These are phyloP conservation scores for Candida palmyrensis DNA, from an alignment of 805 yeast genomes.

Conservation along the genomic window DNA sequence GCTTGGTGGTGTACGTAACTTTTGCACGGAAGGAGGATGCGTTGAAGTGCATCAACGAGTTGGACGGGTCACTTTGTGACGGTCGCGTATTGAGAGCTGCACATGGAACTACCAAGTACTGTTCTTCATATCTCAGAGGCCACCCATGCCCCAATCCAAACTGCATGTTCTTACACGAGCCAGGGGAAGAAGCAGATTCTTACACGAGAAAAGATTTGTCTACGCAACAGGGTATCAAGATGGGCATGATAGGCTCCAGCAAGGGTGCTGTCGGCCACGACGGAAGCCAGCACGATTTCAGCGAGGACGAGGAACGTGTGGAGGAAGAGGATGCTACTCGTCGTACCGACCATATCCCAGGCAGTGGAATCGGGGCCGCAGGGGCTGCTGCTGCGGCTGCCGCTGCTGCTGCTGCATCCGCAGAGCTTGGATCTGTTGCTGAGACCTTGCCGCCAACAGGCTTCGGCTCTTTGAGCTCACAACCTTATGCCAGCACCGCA, in stretches of 20 bases:
- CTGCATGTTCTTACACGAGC: constrained; percentile 98
- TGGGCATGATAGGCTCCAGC: constrained; percentile 40
- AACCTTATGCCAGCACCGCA: constrained; percentile 7
- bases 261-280: constrained; percentile 16
- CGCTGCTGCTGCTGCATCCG: constrained; percentile 13
- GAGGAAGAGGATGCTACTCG: no score
- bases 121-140: constrained; percentile 92
- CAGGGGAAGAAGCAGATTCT: constrained; percentile 98
- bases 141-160: constrained; percentile 97
- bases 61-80: constrained; percentile 89
- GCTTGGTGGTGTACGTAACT: constrained; percentile 94
- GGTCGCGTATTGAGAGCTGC: constrained; percentile 90
- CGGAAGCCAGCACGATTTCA: constrained; percentile 23
- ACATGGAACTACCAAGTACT: constrained; percentile 97
- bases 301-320: no score
- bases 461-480: constrained; percentile 4
- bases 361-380: no score
- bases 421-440: constrained; percentile 7
- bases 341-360: no score
- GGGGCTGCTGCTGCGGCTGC: constrained; percentile 9
- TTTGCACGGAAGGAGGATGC: constrained; percentile 94
- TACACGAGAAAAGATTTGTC: constrained; percentile 86
- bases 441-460: constrained; percentile 5
- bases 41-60: constrained; percentile 83
- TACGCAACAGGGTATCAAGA: constrained; percentile 64